Evolutionary conservation across 129 eudicot genomes (phyloP).

Genomic region (Silybum marianum): DNA sequence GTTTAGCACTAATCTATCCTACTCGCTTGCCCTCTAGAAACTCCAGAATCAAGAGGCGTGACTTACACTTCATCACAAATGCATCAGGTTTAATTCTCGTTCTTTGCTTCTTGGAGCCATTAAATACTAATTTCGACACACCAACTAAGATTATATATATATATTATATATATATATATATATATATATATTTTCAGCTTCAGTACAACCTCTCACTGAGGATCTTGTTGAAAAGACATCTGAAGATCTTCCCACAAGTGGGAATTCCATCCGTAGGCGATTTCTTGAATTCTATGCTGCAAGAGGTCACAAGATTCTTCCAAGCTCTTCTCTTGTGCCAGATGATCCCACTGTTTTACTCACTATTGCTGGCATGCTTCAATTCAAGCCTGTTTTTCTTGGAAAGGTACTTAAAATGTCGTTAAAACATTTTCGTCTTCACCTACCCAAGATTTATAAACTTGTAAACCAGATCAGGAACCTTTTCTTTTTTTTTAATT

Average conservation of each 20-base stretch:
- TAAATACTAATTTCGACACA: conserved; percentile 2
- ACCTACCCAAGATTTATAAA: too few species aligned
- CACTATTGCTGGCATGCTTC: conserved; percentile 98
- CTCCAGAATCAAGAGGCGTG: conserved; percentile 23
- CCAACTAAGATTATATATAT: neutral
- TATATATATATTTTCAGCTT: conserved; percentile 44
- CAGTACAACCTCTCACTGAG: conserved; percentile 63
- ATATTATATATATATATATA: neutral
- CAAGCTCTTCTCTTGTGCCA: conserved; percentile 93
- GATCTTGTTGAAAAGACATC: conserved; percentile 42
- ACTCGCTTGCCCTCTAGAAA: conserved; percentile 31
- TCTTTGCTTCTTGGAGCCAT: conserved; percentile 12
- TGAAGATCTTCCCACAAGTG: conserved; percentile 49
- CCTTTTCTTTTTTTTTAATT: too few species aligned
- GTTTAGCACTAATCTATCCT: conserved; percentile 32
- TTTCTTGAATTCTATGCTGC: conserved; percentile 89
- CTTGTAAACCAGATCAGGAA: neutral
- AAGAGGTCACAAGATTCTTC: conserved; percentile 84
- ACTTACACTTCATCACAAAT: conserved; percentile 31
- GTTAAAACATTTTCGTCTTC: neutral
- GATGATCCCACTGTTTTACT: conserved; percentile 92
- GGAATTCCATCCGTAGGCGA: conserved; percentile 73
- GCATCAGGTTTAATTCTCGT: conserved; percentile 43
- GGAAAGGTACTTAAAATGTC: conserved; percentile 62
- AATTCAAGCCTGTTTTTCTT: conserved; percentile 89